phyloP scores from a whole-genome alignment of 2,329 filamentous ascomycete genomes.

The Calonectria ilicicola region DNA sequence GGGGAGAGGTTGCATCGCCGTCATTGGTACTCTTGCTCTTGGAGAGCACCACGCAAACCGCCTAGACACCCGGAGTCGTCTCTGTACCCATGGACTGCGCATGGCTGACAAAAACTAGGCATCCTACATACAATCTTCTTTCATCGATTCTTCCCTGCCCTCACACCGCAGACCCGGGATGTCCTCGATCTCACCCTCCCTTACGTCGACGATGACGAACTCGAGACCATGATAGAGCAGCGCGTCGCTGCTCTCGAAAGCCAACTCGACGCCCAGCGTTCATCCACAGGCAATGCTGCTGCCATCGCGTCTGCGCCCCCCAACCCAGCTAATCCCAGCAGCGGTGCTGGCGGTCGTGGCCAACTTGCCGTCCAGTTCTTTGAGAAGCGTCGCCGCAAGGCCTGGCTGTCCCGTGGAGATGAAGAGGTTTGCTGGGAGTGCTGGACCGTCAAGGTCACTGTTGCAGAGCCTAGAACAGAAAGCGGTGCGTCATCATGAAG shows the following conservation, averaged over 20 bases:
- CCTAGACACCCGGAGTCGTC: neutral
- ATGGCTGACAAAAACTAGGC: conserved; percentile 62
- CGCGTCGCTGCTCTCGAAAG: conserved; percentile 83
- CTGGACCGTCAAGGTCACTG: conserved; percentile 94
- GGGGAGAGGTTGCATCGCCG: neutral
- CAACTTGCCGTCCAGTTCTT: conserved; percentile 93
- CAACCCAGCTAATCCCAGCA: conserved; percentile 28
- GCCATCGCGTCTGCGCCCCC: conserved; percentile 30
- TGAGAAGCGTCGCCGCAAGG: conserved; percentile 88
- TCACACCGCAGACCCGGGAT: conserved; percentile 85
- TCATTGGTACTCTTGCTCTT: neutral
- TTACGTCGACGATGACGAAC: conserved; percentile 88
- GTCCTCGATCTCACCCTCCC: conserved; percentile 92
- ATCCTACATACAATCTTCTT: conserved; percentile 99
- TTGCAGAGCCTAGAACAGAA: conserved; percentile 89
- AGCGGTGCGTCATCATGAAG: conserved; percentile 70
- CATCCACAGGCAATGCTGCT: conserved; percentile 40
- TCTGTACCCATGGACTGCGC: neutral
- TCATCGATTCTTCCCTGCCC: conserved; percentile 93
- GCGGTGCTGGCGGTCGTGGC: conserved; percentile 75
- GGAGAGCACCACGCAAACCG: neutral
- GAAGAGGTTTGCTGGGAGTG: conserved; percentile 98
- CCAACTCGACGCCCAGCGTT: conserved; percentile 75
- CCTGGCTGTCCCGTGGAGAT: conserved; percentile 82
- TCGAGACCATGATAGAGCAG: conserved; percentile 94